These are phyloP conservation scores for Cladosporium colombiae DNA, from an alignment of 2,329 filamentous ascomycete species.

Conservation along the genomic window DNA sequence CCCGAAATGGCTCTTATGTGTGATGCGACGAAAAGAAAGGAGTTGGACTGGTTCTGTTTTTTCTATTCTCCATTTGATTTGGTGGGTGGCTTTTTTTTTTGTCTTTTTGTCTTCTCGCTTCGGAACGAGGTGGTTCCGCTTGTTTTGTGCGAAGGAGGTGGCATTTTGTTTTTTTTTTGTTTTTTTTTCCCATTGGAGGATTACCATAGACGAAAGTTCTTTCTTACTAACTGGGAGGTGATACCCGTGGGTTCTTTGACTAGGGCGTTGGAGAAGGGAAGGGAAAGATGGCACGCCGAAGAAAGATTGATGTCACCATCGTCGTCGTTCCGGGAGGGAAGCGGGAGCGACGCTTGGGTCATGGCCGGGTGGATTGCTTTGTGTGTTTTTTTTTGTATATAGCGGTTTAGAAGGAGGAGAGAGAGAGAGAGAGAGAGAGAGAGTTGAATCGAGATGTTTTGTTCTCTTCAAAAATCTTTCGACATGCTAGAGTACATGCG, in stretches of 20 bases:
- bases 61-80: not conserved
- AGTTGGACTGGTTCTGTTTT: not conserved
- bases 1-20: not conserved
- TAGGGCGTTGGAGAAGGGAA: slow-evolving; percentile 10
- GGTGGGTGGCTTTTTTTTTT: not conserved
- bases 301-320: not conserved
- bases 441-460: not conserved
- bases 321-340: not conserved
- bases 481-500: too few species aligned
- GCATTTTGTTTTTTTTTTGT: not conserved
- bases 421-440: not conserved
- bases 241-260: slow-evolving; percentile 9
- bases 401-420: not conserved
- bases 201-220: slow-evolving; percentile 10
- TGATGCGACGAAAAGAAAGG: slow-evolving; percentile 5
- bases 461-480: too few species aligned
- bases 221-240: slow-evolving; percentile 1
- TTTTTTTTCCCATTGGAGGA: not conserved
- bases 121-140: not conserved
- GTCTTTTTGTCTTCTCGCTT: not conserved
- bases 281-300: not conserved
- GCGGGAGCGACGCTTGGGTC: not conserved
- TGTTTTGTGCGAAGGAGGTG: not conserved
- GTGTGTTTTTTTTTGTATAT: not conserved
- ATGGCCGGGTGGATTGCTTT: not conserved